Base-by-base conservation (phyloP, 306 rosid species). In the Cucurbita moschata region DNA sequence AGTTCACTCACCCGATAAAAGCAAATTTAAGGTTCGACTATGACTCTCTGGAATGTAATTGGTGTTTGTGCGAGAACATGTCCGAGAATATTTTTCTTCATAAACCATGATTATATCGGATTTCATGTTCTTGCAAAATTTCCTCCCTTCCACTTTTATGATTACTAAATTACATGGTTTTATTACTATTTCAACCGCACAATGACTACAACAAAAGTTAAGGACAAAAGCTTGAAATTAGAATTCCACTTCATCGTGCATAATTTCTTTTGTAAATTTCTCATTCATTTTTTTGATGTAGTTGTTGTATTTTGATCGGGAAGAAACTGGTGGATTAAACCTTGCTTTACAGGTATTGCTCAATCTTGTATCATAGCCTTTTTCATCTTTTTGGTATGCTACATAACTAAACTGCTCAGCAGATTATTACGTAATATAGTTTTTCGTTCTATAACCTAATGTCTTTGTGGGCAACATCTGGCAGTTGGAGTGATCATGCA, bases 21-120 rank as follows among this genome's bases (percentile, higher is more conserved):
- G 99, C 96, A 95, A 95, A 84, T 91, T 95, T 77, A 95, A 95
- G 99, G 99, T 95, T 77, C 76, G 77, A 58, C 70, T 57, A 54
- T 74, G 43, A 74, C 47, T 82, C 61, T 49, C 59, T 50, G 21
- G 43, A 26, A 49, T 49, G 53, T 69, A 11, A 47, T 69, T 69
- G 19, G 21, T 50, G 57, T 47, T 35, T 26, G 23, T 23, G 15
- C 21, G n/a, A 18, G 19, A 16, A 39, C 4, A 15, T 26, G 26
- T 26, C 26, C 26, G 26, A 26, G 26, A 26, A 26, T 26, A 26
- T 26, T 26, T 26, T 26, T 26, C 26, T 69, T 40, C 10, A 40
- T 44, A 21, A 12, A 1, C 73, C 19, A 21, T 67, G 56, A 13
- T 19, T 67, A 30, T 46, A 4, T 23, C 13, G 40, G 12, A 56